Evolutionary conservation across 202 grass and related monocot genomes (phyloP).

Genomic region (Brachypodium distachyon): DNA sequence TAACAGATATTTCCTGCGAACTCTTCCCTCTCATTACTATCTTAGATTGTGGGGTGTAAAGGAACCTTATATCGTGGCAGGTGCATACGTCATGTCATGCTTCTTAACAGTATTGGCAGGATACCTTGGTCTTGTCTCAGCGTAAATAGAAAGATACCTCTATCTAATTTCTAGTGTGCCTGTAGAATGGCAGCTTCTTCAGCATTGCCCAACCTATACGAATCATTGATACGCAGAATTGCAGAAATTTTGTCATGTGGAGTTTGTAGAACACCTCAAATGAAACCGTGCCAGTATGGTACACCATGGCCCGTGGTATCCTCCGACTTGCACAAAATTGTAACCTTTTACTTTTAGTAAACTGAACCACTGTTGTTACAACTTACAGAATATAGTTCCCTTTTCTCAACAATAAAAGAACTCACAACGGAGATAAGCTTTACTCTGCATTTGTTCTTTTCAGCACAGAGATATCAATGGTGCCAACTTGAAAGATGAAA

Average conservation of each 20-base stretch:
- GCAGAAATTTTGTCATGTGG: not conserved
- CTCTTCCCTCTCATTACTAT: conserved; percentile 38
- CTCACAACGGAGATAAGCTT: no score
- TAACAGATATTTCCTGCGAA: conserved; percentile 22
- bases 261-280: not conserved
- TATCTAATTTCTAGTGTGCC: not conserved
- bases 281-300: not conserved
- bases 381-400: no score
- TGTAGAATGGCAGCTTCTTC: not conserved
- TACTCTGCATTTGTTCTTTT: no score
- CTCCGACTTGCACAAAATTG: not conserved
- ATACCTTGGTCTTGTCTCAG: conserved; percentile 75
- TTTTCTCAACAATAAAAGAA: no score
- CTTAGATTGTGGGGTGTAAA: conserved; percentile 60
- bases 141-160: conserved; percentile 18
- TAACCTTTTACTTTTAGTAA: not conserved
- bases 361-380: not conserved
- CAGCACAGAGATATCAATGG: no score
- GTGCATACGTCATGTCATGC: conserved; percentile 63
- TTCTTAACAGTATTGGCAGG: conserved; percentile 63
- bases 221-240: not conserved
- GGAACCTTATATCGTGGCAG: conserved; percentile 67
- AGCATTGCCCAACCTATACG: not conserved
- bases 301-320: not conserved
- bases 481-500: no score